Evolutionary conservation across 257 asterid genomes (phyloP).

Genomic region (Solanum sparsipilum): DNA sequence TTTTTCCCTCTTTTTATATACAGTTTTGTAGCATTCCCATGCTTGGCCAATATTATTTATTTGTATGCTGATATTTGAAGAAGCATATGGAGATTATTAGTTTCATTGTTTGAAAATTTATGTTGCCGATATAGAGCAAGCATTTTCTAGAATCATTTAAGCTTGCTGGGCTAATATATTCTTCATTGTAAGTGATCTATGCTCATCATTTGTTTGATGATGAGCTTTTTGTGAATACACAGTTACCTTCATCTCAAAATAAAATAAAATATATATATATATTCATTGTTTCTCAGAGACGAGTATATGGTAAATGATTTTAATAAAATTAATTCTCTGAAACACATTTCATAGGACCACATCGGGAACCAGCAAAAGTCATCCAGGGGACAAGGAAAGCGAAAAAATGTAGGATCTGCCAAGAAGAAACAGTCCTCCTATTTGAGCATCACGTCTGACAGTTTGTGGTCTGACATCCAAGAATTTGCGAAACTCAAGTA

Average conservation of each 20-base stretch:
- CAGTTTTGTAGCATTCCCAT: not conserved
- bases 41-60: not conserved
- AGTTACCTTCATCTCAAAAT: not conserved
- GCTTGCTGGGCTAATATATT: not conserved
- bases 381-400: slow-evolving; percentile 41
- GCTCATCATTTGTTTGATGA: not conserved
- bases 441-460: slow-evolving; percentile 48
- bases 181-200: not conserved
- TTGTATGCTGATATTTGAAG: not conserved
- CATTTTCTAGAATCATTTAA: not conserved
- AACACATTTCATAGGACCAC: slow-evolving; percentile 41
- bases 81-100: not conserved
- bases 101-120: not conserved
- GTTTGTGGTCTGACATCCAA: slow-evolving; percentile 78
- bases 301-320: not conserved
- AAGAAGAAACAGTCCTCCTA: slow-evolving; percentile 52
- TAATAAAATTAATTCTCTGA: not conserved
- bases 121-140: not conserved
- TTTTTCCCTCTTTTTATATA: not conserved
- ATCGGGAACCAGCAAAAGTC: slow-evolving; percentile 36
- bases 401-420: slow-evolving; percentile 27
- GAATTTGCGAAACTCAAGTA: slow-evolving; percentile 77
- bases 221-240: not conserved
- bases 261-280: too few relatives aligned
- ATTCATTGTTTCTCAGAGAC: not conserved